A percentile compares a stretch with the other conserved stretches of the same genome.
Conservation (phyloP, 176 grass and related monocot genomes). For the Triticum timopheevii region DNA sequence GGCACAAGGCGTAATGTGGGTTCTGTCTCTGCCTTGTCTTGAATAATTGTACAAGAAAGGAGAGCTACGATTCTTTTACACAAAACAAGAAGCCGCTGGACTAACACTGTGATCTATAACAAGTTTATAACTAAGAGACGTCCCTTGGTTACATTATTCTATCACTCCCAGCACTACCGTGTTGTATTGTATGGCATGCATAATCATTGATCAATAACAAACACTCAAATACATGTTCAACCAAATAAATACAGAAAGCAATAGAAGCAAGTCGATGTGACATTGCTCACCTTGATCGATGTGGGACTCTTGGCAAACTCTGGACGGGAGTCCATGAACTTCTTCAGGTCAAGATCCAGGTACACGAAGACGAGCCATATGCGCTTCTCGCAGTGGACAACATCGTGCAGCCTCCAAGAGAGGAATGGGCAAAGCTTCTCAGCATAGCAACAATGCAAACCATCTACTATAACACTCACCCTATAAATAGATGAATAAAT, state of each 20-base stretch:
- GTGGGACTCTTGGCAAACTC: constrained; percentile 79
- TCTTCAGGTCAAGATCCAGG: constrained; percentile 91
- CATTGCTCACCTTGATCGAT: constrained; percentile 62
- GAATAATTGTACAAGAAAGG: not conserved
- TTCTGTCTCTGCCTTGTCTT: not conserved
- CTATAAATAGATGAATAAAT: not conserved
- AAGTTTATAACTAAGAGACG: too few species aligned
- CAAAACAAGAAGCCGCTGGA: not conserved
- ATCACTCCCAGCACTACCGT: too few species aligned
- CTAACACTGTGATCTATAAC: too few species aligned
- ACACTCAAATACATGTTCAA: not conserved
- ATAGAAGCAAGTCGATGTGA: not conserved
- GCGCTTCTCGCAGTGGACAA: constrained; percentile 87
- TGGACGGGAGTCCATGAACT: constrained; percentile 87
- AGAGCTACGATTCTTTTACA: not conserved
- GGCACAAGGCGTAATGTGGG: not conserved
- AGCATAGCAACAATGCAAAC: not conserved
- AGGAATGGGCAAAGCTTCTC: not conserved
- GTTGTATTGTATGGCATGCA: too few species aligned
- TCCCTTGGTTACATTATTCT: too few species aligned
- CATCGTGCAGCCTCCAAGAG: constrained; percentile 74
- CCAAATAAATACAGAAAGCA: not conserved
- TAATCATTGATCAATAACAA: not conserved
- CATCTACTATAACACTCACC: not conserved
- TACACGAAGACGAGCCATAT: constrained; percentile 92